These are phyloP conservation scores for Podospora sp. DNA, from an alignment of 495 filamentous ascomycete species.

Conservation along the genomic window DNA sequence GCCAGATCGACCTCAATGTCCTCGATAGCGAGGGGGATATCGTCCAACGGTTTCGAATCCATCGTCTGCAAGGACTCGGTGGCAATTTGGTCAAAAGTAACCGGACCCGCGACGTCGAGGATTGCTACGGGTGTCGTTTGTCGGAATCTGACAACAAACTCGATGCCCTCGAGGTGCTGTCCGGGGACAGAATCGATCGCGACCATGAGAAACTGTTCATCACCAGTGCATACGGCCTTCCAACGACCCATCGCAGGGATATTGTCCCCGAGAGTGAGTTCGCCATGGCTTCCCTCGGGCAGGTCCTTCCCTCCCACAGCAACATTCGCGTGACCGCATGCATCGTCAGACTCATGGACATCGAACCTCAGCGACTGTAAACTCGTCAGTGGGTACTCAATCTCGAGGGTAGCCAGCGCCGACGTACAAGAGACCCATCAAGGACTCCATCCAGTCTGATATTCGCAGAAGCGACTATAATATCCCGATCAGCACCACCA, in stretches of 20 bases:
- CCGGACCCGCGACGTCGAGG: constrained; percentile 39
- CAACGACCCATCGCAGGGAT: constrained; percentile 42
- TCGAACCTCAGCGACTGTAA: constrained; percentile 38
- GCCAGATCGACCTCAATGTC: constrained; percentile 14
- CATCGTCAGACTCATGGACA: constrained; percentile 36
- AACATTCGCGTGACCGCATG: constrained; percentile 43
- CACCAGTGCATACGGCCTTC: constrained; percentile 49
- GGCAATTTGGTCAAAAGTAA: constrained; percentile 5
- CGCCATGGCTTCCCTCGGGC: constrained; percentile 33
- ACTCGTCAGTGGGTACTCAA: constrained; percentile 3
- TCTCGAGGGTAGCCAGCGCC: background rate
- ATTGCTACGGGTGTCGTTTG: constrained; percentile 47
- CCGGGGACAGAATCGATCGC: constrained; percentile 45
- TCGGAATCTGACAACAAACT: constrained; percentile 51
- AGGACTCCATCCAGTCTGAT: background rate
- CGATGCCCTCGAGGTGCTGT: constrained; percentile 36
- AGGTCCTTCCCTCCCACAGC: constrained; percentile 40
- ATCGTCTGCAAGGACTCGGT: background rate
- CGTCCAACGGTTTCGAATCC: background rate
- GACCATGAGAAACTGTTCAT: constrained; percentile 52
- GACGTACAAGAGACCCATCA: background rate
- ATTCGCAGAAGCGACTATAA: background rate
- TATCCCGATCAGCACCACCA: background rate
- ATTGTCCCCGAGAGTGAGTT: constrained; percentile 33
- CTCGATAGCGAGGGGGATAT: constrained; percentile 10